Evolutionary conservation across 257 asterid genomes (phyloP).

Genomic region (Solanum sitiens): DNA sequence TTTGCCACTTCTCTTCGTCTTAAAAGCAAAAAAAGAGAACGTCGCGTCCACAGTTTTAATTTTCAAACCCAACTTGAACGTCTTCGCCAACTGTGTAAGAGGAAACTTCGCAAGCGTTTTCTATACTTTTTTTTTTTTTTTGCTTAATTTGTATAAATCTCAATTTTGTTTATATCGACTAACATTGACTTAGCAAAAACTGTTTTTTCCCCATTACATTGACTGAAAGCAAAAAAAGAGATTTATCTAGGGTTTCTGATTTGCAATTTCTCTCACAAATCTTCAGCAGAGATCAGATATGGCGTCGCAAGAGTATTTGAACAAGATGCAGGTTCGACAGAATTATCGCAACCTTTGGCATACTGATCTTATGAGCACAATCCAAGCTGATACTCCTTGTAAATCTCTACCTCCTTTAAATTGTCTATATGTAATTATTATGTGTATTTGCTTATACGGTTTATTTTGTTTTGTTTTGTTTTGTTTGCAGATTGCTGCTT

Average conservation of each 20-base stretch:
- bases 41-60: not conserved
- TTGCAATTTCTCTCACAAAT: not conserved
- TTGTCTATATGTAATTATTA: not conserved
- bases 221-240: not conserved
- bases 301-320: constrained; percentile 62
- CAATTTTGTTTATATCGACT: not conserved
- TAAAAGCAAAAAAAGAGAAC: not conserved
- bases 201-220: not conserved
- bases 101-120: not conserved
- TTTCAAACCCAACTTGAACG: not conserved
- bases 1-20: not conserved
- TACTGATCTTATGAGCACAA: constrained; percentile 81
- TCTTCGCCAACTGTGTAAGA: not conserved
- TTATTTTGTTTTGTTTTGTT: not conserved
- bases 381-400: constrained; percentile 82
- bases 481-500: constrained; percentile 82
- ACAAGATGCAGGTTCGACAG: constrained; percentile 89
- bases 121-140: not conserved
- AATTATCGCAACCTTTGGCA: constrained; percentile 91
- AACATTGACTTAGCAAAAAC: not conserved
- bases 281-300: constrained; percentile 11
- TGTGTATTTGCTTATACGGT: not conserved
- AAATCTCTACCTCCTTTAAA: not conserved
- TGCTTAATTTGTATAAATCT: not conserved
- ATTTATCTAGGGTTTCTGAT: not conserved